Evolutionary conservation across 2,329 filamentous ascomycete genomes (phyloP), one percentile per base, ranked within the genome.

Genomic region (Zopfia rhizophila): DNA sequence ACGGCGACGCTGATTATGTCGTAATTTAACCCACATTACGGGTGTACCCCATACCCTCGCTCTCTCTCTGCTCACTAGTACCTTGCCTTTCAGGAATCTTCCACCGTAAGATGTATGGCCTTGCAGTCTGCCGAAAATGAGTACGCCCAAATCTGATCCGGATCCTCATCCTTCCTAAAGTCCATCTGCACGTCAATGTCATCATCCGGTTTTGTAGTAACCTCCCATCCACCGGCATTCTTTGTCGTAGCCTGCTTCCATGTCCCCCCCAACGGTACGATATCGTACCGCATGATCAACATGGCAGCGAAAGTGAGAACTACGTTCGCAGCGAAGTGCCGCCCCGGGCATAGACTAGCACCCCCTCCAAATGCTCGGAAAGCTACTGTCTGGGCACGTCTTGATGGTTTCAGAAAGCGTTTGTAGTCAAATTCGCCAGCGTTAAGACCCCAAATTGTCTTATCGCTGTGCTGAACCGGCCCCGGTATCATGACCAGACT

Each of bases 351-450:
- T 1, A 70, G 31, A 3, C 38, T 57, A 23, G 35, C 45, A 1
- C 66, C 65, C 4, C 65, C 62, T 10, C 67, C 66, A 51, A 69
- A 70, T 1, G 43, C 52, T 4, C 65, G 41, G 25, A 68, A 69
- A 0, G 54, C 60, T 2, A 44, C 54, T 45, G 37, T 19, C 51
- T 41, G 8, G 37, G 24, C 3, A 45, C 40, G 30, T 32, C 16
- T 35, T 31, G 6, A 28, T 18, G 25, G 2, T 25, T 32, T 35
- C 5, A 58, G 13, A 45, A 72, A 72, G 2, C 70, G 65, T 16
- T 41, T 36, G 22, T 61, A 56, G 28, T 72, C 48, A 50, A 72
- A 73, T 4, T 51, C 45, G 16, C 55, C 28, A 7, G 53, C 53
- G n/a, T 63, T 38, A 13, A 32, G 8, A 1, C 70, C 68, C 68